phyloP scores from a whole-genome alignment of 192 early-diverging fungal species.

The Spinellus fusiger region DNA sequence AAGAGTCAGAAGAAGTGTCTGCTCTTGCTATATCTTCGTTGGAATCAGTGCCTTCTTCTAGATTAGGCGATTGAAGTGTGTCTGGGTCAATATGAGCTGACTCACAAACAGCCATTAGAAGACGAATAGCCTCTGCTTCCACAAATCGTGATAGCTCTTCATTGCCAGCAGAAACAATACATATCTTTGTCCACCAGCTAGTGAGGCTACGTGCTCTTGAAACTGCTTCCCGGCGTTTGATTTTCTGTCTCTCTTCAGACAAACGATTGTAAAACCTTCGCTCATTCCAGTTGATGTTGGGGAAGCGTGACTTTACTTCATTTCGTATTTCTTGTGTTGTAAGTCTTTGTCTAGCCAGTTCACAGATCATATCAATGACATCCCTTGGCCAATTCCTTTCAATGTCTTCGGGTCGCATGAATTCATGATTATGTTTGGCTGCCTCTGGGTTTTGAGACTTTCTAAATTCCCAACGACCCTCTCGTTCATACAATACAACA shows the following conservation, averaged over 20 bases:
- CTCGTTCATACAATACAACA: constrained; percentile 48
- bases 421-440: constrained; percentile 46
- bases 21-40: not conserved
- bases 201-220: constrained; percentile 39
- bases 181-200: constrained; percentile 39
- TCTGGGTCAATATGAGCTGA: constrained; percentile 2
- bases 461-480: constrained; percentile 46
- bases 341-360: constrained; percentile 38
- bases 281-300: constrained; percentile 47
- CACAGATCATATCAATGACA: constrained; percentile 42
- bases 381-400: constrained; percentile 44
- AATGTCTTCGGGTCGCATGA: constrained; percentile 47
- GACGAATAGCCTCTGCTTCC: not conserved
- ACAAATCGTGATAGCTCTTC: constrained; percentile 25
- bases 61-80: not conserved
- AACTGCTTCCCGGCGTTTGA: constrained; percentile 38
- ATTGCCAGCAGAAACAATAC: constrained; percentile 27
- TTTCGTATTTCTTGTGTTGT: constrained; percentile 36
- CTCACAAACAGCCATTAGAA: constrained; percentile 12
- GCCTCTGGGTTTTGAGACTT: constrained; percentile 51
- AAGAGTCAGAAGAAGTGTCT: not conserved
- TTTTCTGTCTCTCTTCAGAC: constrained; percentile 51
- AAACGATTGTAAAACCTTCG: constrained; percentile 53
- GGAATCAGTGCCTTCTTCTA: no score
- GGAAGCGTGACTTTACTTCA: constrained; percentile 41